Evolutionary conservation across 257 asterid genomes (phyloP).

Genomic region (Plantago elongata): DNA sequence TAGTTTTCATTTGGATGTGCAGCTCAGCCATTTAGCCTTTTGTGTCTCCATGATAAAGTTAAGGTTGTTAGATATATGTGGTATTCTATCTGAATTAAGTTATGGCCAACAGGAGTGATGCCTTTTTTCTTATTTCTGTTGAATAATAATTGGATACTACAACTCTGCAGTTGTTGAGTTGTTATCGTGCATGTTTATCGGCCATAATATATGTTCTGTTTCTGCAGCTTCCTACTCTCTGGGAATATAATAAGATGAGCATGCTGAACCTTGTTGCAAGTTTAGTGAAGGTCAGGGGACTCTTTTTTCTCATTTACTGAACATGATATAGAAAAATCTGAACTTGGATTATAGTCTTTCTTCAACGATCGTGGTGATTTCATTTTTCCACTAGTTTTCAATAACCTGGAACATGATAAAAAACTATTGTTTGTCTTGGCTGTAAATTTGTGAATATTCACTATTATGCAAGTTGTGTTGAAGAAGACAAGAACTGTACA

Average conservation of each 20-base stretch:
- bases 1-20: too few species aligned
- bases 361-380: background rate
- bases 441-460: too few species aligned
- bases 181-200: constrained; percentile 4
- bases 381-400: background rate
- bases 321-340: too few species aligned
- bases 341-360: background rate
- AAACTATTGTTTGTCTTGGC: too few species aligned
- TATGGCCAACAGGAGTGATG: background rate
- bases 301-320: background rate
- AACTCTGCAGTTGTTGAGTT: constrained; percentile 11
- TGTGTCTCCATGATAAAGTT: too few species aligned
- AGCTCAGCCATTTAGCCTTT: too few species aligned
- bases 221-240: constrained; percentile 71
- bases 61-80: too few species aligned
- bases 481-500: too few species aligned
- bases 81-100: background rate
- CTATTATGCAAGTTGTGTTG: too few species aligned
- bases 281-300: constrained; percentile 53
- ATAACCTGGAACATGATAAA: too few species aligned
- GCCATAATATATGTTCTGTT: constrained; percentile 15
- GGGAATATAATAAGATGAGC: constrained; percentile 75
- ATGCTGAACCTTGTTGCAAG: constrained; percentile 84
- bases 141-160: background rate
- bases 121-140: background rate